Base-by-base conservation (phyloP, 148 eudicot genomes). In the Vaccinium vitisidaea region DNA sequence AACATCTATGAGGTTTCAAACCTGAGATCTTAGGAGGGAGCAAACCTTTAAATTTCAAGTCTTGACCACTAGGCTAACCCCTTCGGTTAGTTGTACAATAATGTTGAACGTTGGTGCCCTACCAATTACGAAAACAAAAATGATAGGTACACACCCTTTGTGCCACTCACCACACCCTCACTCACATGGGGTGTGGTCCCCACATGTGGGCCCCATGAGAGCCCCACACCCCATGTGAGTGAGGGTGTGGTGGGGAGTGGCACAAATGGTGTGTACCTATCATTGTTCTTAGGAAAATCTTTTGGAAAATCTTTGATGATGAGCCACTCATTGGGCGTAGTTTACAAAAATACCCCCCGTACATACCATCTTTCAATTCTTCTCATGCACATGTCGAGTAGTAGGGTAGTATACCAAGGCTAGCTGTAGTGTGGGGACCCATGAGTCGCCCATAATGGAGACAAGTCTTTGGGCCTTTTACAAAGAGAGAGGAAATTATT, bases 371-470 rank as follows among this genome's bases (percentile, higher is more conserved):
- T 50, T 9, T 67, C 46, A 6, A 23, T 67, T 67, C 36, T 59
- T 36, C 6, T 80, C 32, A 36, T n/a, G 83, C 43, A 43, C 54
- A 36, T 36, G 49, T 80, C 53, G 14, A 27, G 49, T 32, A 11
- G 23, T 9, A 7, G 25, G 23, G 69, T 21, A 67, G 73, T 25
- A 25, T 25, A 67, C 73, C 73, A 25, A 67, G 30, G 16, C 36
- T 19, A 21, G 27, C 30, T 52, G 36, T 23, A n/a, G 30, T 63
- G 75, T 43, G 84, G 63, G 86, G 82, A 67, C 82, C 82, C 82
- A 77, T 18, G 78, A 50, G 71, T 55, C 77, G 69, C 65, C 84
- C 77, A 84, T 36, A 15, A 79, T 67, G 86, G 86, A 79, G 86
- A 84, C 86, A 78, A 84, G 52, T 30, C 12, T 16, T 70, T 30